Conservation (phyloP, 129 eudicot genomes). For the Ambrosia trifida region DNA sequence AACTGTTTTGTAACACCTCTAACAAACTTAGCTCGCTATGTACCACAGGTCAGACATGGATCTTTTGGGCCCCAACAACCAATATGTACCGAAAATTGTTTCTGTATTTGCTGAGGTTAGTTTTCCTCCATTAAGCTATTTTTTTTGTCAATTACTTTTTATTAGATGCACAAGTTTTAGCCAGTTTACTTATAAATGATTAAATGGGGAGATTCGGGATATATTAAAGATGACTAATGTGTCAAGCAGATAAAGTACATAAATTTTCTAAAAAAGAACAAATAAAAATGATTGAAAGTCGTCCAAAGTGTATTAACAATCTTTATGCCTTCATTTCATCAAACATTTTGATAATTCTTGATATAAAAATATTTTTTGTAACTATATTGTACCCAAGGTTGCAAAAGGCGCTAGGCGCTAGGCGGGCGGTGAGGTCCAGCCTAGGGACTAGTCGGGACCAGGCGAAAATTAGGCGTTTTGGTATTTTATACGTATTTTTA, state of each 20-base stretch:
- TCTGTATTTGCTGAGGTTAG: slow-evolving; percentile 97
- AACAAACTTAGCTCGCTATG: slow-evolving; percentile 7
- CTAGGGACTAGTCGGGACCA: no score
- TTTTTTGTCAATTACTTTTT: not conserved
- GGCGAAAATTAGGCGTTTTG: no score
- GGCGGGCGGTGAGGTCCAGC: no score
- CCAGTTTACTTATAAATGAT: not conserved
- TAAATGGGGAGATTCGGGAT: not conserved
- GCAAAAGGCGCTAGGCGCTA: no score
- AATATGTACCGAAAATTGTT: slow-evolving; percentile 82
- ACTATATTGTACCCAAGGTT: no score
- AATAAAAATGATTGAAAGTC: not conserved
- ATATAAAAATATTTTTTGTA: no score
- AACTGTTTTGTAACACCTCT: not conserved
- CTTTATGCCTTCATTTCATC: no score
- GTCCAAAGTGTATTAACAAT: no score
- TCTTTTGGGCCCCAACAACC: slow-evolving; percentile 89
- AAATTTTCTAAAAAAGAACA: not conserved
- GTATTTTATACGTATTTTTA: no score
- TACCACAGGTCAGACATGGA: slow-evolving; percentile 71
- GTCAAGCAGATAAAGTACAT: not conserved
- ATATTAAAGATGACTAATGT: not conserved
- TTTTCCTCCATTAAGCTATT: slow-evolving; percentile 3
- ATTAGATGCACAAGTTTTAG: not conserved
- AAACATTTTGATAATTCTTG: no score